Percentiles rank a stretch among this genome's conserved stretches.
phyloP scores from a whole-genome alignment of 441 rosid species.

The Pelargonium myrrhifolium region DNA sequence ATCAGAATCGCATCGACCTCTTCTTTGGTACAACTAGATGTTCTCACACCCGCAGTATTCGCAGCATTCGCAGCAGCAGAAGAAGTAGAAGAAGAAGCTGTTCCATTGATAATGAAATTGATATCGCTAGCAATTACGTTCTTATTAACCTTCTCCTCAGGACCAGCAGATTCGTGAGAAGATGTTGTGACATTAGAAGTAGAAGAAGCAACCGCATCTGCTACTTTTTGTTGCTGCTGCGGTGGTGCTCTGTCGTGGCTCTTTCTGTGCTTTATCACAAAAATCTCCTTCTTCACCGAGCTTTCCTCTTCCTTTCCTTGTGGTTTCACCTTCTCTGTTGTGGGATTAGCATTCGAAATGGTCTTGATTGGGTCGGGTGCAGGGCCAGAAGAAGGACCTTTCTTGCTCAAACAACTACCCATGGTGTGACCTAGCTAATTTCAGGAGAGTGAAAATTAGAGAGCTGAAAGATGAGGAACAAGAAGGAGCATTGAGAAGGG shows the following conservation, averaged over 20 bases:
- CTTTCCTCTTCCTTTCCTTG: conserved; percentile 30
- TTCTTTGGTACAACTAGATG: conserved; percentile 57
- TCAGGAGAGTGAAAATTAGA: too few species aligned
- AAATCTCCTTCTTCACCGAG: conserved; percentile 22
- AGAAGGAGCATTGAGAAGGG: not conserved
- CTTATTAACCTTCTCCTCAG: conserved; percentile 10
- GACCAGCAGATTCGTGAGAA: conserved; percentile 18
- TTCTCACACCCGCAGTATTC: conserved; percentile 30
- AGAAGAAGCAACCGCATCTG: not conserved
- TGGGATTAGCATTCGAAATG: too few species aligned
- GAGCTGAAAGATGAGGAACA: not conserved
- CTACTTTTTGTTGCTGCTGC: conserved; percentile 3
- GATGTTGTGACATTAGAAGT: not conserved
- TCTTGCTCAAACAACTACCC: conserved; percentile 72
- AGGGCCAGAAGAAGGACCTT: conserved; percentile 23
- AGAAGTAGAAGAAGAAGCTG: conserved; percentile 4
- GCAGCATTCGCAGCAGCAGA: conserved; percentile 31
- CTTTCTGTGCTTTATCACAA: conserved; percentile 24
- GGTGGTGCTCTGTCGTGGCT: conserved; percentile 34
- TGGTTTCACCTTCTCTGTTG: conserved; percentile 15
- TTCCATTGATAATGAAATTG: not conserved
- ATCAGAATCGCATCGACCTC: conserved; percentile 88
- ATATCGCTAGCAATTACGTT: not conserved
- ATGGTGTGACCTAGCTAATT: conserved; percentile 24
- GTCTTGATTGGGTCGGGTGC: not conserved